These are phyloP conservation scores for Biscogniauxia marginata DNA, from an alignment of 2,329 filamentous ascomycete genomes.

Conservation along the genomic window DNA sequence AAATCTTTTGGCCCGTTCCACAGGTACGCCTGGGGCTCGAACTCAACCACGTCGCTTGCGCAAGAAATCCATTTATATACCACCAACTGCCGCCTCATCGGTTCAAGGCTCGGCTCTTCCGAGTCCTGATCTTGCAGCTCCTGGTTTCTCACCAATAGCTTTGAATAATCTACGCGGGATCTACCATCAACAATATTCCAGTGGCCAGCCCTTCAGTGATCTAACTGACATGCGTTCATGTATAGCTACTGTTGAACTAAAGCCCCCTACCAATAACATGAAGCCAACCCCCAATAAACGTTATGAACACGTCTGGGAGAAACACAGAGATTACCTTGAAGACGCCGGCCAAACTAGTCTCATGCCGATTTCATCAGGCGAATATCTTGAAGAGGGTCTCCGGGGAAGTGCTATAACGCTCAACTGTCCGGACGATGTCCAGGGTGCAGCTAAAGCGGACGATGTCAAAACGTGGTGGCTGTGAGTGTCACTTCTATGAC, in stretches of 20 bases:
- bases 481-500: not conserved
- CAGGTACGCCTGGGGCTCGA: not conserved
- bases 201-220: not conserved
- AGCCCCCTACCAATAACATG: not conserved
- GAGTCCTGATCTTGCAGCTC: not conserved
- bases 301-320: not conserved
- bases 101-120: not conserved
- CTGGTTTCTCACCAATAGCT: not conserved
- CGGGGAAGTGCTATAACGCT: not conserved
- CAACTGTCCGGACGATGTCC: not conserved
- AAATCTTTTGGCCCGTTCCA: not conserved
- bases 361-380: not conserved
- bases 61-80: not conserved
- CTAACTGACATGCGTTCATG: not conserved
- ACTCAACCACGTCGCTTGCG: not conserved
- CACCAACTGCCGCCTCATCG: not conserved
- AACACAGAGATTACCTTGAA: not conserved
- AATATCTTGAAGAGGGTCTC: not conserved
- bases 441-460: not conserved
- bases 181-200: not conserved
- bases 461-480: not conserved
- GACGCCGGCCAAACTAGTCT: not conserved
- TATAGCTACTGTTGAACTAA: not conserved
- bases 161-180: not conserved
- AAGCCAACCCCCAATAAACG: not conserved